Conservation (phyloP, 257 asterid species). For the Ilex aquifolium region DNA sequence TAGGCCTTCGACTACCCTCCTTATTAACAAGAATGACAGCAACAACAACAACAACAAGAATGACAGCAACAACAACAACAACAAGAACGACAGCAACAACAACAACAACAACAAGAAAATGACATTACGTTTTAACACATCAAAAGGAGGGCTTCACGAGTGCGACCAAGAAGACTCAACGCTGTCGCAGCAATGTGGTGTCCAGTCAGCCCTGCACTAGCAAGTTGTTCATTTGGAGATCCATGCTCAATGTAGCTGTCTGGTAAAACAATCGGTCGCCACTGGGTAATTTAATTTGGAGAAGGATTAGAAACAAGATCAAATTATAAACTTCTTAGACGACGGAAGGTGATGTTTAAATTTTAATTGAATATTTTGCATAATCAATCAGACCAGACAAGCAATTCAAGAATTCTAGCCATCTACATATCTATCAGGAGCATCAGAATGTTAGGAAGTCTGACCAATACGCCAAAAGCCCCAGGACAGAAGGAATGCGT, state of each 20-base stretch:
- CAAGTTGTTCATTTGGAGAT: slow-evolving; percentile 55
- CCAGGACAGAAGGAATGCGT: no score
- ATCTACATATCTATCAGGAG: background rate
- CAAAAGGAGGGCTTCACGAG: slow-evolving; percentile 74
- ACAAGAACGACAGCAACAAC: no score
- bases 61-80: no score
- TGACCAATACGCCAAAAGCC: no score
- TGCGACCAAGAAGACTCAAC: slow-evolving; percentile 78
- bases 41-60: no score
- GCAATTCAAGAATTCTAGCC: background rate
- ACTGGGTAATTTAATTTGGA: slow-evolving; percentile 31
- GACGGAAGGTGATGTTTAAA: background rate
- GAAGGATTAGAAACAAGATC: background rate
- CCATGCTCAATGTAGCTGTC: slow-evolving; percentile 77
- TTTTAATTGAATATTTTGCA: background rate
- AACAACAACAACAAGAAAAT: no score
- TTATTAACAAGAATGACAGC: no score
- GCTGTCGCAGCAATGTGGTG: slow-evolving; percentile 92
- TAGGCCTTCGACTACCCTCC: no score
- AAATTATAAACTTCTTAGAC: background rate
- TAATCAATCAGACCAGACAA: background rate
- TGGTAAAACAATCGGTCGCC: slow-evolving; percentile 87
- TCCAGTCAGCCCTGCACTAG: slow-evolving; percentile 60
- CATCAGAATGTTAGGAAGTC: no score
- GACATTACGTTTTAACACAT: slow-evolving; percentile 35